phyloP scores from a whole-genome alignment of 768 basidiomycete genomes.

The Strobilomyces echinocephalus region DNA sequence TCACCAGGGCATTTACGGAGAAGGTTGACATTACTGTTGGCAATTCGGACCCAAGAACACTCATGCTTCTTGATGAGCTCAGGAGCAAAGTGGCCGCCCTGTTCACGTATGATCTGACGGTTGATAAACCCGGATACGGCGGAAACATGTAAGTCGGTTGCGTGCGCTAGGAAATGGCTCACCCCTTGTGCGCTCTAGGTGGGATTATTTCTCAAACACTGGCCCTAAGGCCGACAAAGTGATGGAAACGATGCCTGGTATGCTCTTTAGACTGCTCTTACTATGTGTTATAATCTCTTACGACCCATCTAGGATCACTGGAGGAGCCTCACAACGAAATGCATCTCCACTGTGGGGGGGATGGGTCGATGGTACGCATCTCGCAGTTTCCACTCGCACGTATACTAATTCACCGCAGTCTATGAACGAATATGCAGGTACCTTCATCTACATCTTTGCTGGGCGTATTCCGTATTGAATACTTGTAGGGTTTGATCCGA shows the following conservation, averaged over 20 bases:
- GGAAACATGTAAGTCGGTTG: slow-evolving; percentile 13
- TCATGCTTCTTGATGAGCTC: slow-evolving; percentile 9
- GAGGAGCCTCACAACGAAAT: slow-evolving; percentile 20
- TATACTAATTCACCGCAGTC: slow-evolving; percentile 2
- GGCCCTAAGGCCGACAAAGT: not conserved
- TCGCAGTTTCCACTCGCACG: not conserved
- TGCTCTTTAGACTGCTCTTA: not conserved
- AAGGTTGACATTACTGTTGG: not conserved
- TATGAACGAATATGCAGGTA: slow-evolving; percentile 17
- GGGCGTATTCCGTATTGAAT: not conserved
- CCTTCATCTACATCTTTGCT: not conserved
- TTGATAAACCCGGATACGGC: slow-evolving; percentile 3
- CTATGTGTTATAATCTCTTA: not conserved
- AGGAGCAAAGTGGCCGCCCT: slow-evolving; percentile 13
- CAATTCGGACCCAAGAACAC: not conserved
- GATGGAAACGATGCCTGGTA: slow-evolving; percentile 3
- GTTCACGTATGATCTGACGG: slow-evolving; percentile 15
- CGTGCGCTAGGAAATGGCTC: too few relatives aligned
- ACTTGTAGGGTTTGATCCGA: slow-evolving; percentile 12
- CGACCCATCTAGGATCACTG: slow-evolving; percentile 5
- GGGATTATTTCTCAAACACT: slow-evolving; percentile 14
- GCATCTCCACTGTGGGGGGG: slow-evolving; percentile 14
- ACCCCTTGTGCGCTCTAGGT: too few relatives aligned
- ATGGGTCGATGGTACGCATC: slow-evolving; percentile 14
- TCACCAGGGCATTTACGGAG: slow-evolving; percentile 2